phyloP scores from a whole-genome alignment of 2,329 filamentous ascomycete genomes.

The Taxawa tesnikishii region DNA sequence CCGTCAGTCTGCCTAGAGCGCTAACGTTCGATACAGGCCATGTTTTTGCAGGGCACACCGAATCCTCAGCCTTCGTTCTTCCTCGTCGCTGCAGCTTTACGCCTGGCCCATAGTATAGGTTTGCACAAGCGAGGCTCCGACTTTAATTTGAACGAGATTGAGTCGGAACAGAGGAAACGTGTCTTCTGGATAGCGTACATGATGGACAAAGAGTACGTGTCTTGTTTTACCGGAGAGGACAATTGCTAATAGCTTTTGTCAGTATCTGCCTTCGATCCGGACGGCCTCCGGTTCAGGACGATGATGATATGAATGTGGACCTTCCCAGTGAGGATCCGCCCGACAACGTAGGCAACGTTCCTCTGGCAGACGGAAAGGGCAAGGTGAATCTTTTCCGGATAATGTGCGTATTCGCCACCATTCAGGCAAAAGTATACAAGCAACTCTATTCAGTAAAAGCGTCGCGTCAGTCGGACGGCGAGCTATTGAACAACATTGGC shows the following conservation, averaged over 20 bases:
- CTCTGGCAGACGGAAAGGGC: constrained; percentile 72
- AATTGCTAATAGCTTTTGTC: not conserved
- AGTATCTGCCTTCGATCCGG: constrained; percentile 60
- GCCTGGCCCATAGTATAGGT: constrained; percentile 85
- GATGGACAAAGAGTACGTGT: constrained; percentile 53
- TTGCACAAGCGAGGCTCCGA: constrained; percentile 86
- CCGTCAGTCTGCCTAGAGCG: not conserved
- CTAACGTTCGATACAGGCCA: constrained; percentile 35
- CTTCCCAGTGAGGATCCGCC: constrained; percentile 80
- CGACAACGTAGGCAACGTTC: constrained; percentile 92
- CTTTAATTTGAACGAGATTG: constrained; percentile 85
- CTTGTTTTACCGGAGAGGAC: too few relatives aligned
- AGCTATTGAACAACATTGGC: constrained; percentile 88
- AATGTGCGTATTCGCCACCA: constrained; percentile 83
- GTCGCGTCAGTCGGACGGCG: constrained; percentile 80
- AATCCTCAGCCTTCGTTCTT: constrained; percentile 93
- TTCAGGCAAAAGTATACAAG: constrained; percentile 91
- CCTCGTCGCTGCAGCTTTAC: constrained; percentile 78
- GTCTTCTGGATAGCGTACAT: constrained; percentile 70
- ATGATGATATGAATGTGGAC: constrained; percentile 89
- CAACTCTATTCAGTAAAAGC: constrained; percentile 86
- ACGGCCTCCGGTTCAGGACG: constrained; percentile 58
- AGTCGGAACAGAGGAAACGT: constrained; percentile 78
- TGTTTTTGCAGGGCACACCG: constrained; percentile 91
- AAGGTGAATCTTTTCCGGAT: constrained; percentile 92